phyloP scores from a whole-genome alignment of 352 stramenopile genomes.

The Blastocystis sp. region DNA sequence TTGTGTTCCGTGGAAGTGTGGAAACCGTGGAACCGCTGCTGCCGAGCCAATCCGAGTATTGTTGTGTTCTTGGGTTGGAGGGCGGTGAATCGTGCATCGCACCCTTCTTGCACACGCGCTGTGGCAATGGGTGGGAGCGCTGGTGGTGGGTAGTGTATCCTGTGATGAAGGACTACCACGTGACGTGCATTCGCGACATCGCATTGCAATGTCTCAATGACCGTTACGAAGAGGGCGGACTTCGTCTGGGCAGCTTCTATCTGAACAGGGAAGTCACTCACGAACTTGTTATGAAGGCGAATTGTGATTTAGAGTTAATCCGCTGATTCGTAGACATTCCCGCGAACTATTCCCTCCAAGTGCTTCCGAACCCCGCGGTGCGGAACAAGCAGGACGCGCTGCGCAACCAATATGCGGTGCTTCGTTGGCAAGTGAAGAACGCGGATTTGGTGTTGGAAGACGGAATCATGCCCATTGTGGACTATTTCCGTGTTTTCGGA shows the following conservation, averaged over 20 bases:
- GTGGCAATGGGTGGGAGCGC: slow-evolving; percentile 22
- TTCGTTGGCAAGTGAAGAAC: slow-evolving; percentile 3
- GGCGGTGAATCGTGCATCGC: background rate
- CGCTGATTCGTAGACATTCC: background rate
- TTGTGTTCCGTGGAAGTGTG: background rate
- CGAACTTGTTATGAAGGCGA: background rate
- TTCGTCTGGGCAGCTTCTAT: slow-evolving; percentile 43
- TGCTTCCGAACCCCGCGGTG: background rate
- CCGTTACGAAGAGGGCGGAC: background rate
- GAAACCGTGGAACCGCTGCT: slow-evolving; percentile 9
- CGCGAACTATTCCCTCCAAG: background rate
- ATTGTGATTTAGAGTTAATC: background rate
- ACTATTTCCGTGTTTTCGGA: slow-evolving; percentile 34
- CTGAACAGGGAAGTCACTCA: background rate
- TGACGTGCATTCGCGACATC: background rate
- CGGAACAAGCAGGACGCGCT: slow-evolving; percentile 36
- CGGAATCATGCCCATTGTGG: slow-evolving; percentile 2
- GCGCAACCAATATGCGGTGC: slow-evolving; percentile 10
- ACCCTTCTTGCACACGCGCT: slow-evolving; percentile 33
- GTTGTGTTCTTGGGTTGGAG: background rate
- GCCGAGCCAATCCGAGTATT: background rate
- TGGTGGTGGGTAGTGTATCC: slow-evolving; percentile 49
- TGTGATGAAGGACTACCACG: background rate
- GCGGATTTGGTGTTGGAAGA: background rate
- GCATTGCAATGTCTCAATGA: slow-evolving; percentile 13